Evolutionary conservation across 2,329 filamentous ascomycete genomes (phyloP).

Genomic region (Calonectria pseudoturangicola): DNA sequence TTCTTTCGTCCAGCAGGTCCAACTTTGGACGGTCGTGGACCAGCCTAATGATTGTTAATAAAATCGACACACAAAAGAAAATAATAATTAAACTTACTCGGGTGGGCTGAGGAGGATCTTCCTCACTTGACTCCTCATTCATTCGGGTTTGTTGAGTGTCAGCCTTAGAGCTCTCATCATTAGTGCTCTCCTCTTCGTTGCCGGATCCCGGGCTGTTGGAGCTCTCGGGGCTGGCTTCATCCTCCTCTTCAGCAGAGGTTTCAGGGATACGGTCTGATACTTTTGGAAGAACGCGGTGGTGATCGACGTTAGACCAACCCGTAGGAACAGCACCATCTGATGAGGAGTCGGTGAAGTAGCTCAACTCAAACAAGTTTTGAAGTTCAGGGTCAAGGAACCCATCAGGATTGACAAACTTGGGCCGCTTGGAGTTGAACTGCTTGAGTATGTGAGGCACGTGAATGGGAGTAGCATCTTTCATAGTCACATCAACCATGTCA

Average conservation of each 20-base stretch:
- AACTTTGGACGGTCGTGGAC: conserved; percentile 52
- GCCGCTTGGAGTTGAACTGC: conserved; percentile 70
- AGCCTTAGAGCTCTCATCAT: conserved; percentile 66
- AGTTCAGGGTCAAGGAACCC: conserved; percentile 77
- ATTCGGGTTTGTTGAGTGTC: conserved; percentile 69
- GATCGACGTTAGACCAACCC: conserved; percentile 79
- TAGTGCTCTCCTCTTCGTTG: conserved; percentile 71
- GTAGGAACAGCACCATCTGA: conserved; percentile 77
- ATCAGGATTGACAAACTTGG: conserved; percentile 71
- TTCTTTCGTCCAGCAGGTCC: conserved; percentile 67
- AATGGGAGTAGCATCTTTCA: conserved; percentile 76
- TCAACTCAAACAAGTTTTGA: conserved; percentile 85
- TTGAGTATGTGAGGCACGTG: conserved; percentile 60
- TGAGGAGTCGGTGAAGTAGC: conserved; percentile 74
- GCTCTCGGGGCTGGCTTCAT: conserved; percentile 69
- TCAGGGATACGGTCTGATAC: conserved; percentile 68
- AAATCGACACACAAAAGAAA: neutral
- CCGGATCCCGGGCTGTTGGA: conserved; percentile 69
- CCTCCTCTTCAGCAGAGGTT: conserved; percentile 64
- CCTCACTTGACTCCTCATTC: conserved; percentile 75
- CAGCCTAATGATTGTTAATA: conserved; percentile 35
- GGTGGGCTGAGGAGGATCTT: conserved; percentile 62
- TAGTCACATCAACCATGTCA: conserved; percentile 91
- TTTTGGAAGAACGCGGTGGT: conserved; percentile 74
- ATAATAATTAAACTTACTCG: conserved; percentile 50